Percentiles rank a stretch among this genome's conserved stretches.
Conservation (phyloP, 768 basidiomycete genomes). For the Serendipita sp. region DNA sequence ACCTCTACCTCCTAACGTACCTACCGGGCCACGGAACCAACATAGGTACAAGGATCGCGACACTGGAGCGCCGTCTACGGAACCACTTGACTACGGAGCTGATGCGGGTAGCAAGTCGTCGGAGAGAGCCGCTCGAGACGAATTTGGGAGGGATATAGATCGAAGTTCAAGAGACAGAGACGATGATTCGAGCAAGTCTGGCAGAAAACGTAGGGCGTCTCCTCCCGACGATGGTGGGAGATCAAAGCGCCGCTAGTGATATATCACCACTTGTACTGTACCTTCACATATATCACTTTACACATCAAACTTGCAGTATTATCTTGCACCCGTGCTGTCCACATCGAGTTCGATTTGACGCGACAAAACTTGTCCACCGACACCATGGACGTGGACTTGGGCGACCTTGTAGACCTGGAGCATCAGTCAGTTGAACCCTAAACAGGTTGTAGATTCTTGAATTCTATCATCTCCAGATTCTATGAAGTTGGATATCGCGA, state of each 20-base stretch:
- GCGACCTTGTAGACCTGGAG: slow-evolving; percentile 13
- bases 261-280: not conserved
- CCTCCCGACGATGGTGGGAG: not conserved
- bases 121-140: not conserved
- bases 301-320: too few relatives aligned
- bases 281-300: not conserved
- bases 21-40: slow-evolving; percentile 70
- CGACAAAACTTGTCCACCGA: too few relatives aligned
- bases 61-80: slow-evolving; percentile 68
- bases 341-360: not conserved
- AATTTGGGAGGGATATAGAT: slow-evolving; percentile 6
- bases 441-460: not conserved
- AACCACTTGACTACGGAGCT: slow-evolving; percentile 79
- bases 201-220: not conserved
- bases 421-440: slow-evolving; percentile 12
- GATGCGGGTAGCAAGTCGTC: slow-evolving; percentile 16
- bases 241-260: not conserved
- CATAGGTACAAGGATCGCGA: slow-evolving; percentile 86
- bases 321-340: too few relatives aligned
- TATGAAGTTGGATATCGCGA: slow-evolving; percentile 63
- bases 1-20: slow-evolving; percentile 72
- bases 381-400: slow-evolving; percentile 12
- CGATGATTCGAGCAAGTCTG: not conserved
- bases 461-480: slow-evolving; percentile 34
- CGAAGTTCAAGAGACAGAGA: not conserved